These are phyloP conservation scores for Ophiostoma montium DNA, from an alignment of 2,329 filamentous ascomycete genomes.

Conservation along the genomic window DNA sequence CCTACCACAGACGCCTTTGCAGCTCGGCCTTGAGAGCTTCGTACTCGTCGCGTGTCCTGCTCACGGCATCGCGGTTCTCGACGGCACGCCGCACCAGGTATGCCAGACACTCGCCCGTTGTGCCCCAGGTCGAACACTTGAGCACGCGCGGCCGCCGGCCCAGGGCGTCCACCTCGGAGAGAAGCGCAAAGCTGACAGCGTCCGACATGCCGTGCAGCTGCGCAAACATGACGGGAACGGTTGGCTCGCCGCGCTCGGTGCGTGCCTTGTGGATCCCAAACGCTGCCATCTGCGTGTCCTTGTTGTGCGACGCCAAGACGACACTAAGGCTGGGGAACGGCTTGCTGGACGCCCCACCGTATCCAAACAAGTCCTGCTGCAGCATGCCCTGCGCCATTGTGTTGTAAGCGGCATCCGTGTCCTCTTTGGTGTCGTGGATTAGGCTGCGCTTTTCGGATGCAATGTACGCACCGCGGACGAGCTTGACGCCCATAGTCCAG, in stretches of 20 bases:
- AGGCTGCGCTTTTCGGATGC: not conserved
- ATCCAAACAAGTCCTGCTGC: constrained; percentile 5
- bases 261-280: not conserved
- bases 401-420: not conserved
- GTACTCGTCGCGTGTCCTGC: not conserved
- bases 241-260: not conserved
- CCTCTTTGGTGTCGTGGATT: not conserved
- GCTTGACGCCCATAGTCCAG: not conserved
- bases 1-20: not conserved
- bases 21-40: not conserved
- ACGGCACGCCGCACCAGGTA: not conserved
- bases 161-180: not conserved
- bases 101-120: not conserved
- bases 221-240: not conserved
- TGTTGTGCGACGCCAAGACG: not conserved
- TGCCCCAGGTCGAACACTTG: constrained; percentile 1
- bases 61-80: constrained; percentile 1
- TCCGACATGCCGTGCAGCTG: constrained; percentile 2
- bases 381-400: constrained; percentile 9
- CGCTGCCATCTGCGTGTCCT: not conserved
- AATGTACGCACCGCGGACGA: not conserved
- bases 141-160: not conserved
- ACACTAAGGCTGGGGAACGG: not conserved
- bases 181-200: not conserved
- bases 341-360: constrained; percentile 3